phyloP scores from a whole-genome alignment of 202 grass and related monocot genomes.

The Schoenoplectus tabernaemontani region DNA sequence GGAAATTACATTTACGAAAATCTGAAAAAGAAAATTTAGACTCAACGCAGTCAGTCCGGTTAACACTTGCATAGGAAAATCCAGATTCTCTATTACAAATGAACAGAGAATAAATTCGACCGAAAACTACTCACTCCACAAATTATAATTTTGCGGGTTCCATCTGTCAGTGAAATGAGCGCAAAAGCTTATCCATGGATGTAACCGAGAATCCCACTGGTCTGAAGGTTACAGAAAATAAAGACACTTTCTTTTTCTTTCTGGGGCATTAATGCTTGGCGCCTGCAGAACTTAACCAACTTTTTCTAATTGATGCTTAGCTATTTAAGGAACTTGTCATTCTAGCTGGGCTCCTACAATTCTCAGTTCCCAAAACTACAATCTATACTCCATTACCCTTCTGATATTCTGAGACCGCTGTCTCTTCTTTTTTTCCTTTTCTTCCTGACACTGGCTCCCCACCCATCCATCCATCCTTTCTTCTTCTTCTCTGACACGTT shows the following conservation, averaged over 20 bases:
- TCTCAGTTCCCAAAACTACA: not conserved
- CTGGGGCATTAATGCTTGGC: not conserved
- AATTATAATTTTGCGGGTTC: not conserved
- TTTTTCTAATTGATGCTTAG: not conserved
- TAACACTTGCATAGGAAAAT: not conserved
- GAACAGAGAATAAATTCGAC: too few species aligned
- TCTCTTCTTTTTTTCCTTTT: not conserved
- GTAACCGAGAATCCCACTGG: not conserved
- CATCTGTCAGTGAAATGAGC: not conserved
- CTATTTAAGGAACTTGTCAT: conserved; percentile 5
- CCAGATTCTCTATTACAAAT: not conserved
- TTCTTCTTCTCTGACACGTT: not conserved
- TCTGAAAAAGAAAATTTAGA: not conserved
- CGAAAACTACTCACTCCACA: not conserved
- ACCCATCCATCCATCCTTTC: not conserved
- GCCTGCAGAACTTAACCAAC: not conserved
- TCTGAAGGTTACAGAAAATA: not conserved
- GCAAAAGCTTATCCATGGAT: not conserved
- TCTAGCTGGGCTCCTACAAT: not conserved
- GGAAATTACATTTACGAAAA: not conserved
- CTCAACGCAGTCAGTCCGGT: not conserved
- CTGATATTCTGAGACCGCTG: not conserved
- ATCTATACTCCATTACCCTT: not conserved
- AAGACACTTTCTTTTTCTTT: not conserved
- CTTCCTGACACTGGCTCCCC: not conserved